phyloP scores from a whole-genome alignment of 2,329 filamentous ascomycete species.

The Cercospora canescens region DNA sequence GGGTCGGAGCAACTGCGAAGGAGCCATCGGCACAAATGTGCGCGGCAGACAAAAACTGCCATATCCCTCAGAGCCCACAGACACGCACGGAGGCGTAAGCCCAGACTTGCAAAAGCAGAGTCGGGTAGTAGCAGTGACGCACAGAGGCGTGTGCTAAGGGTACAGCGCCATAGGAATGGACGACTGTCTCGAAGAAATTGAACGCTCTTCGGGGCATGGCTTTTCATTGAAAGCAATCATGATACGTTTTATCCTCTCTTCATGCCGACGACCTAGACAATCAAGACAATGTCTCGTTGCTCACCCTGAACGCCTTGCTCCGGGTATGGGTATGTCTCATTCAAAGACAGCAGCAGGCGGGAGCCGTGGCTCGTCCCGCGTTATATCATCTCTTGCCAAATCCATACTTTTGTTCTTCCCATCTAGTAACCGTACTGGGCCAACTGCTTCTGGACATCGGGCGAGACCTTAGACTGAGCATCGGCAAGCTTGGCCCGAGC shows the following conservation, averaged over 20 bases:
- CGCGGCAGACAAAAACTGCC: neutral
- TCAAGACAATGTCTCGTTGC: neutral
- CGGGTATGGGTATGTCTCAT: slow-evolving; percentile 11
- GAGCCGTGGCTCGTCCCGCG: neutral
- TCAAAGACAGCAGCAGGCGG: slow-evolving; percentile 10
- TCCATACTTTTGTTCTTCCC: slow-evolving; percentile 1
- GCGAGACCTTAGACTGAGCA: slow-evolving; percentile 87
- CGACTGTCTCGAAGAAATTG: slow-evolving; percentile 14
- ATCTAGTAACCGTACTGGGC: slow-evolving; percentile 87
- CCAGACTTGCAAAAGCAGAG: neutral
- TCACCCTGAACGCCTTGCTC: slow-evolving; percentile 3
- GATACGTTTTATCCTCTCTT: slow-evolving; percentile 9
- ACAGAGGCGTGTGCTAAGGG: slow-evolving; percentile 4
- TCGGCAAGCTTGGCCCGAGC: slow-evolving; percentile 86
- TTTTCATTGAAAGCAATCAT: slow-evolving; percentile 13
- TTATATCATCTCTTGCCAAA: slow-evolving; percentile 7
- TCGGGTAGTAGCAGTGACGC: slow-evolving; percentile 11
- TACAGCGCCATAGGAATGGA: slow-evolving; percentile 4
- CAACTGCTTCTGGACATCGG: slow-evolving; percentile 85
- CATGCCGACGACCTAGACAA: slow-evolving; percentile 1
- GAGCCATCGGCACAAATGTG: neutral
- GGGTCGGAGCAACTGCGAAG: neutral
- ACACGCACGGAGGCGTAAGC: slow-evolving; percentile 12
- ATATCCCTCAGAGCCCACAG: slow-evolving; percentile 2
- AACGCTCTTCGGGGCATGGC: slow-evolving; percentile 14